Evolutionary conservation across 1,139 yeast genomes (phyloP), one percentile per base, ranked within the genome.

Genomic region (Debaryomyces psychrophilus): DNA sequence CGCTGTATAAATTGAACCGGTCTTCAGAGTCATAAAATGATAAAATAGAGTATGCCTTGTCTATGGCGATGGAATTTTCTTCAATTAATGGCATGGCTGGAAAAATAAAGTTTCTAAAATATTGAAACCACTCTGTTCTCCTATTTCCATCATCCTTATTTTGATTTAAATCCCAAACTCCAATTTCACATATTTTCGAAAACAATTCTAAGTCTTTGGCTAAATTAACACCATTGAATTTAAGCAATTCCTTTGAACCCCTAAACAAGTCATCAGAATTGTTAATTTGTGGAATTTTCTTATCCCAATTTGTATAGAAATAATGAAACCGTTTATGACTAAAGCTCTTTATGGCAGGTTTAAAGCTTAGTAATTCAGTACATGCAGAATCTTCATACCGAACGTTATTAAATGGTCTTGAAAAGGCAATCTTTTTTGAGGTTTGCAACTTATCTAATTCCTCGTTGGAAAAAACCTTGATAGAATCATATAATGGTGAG

Each of bases 1-100:
- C 98, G 37, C 96, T 95, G 62, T 93, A 95, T 22, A 93, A 67
- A 46, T 87, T 82, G 63, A 82, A 93, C 42, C 99, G 76, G 47
- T 77, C 79, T 49, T 85, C 87, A 31, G 81, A 62, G 1, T 89
- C 71, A 57, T 78, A 90, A 35, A 62, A 57, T 11, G 74, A 64
- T 50, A 93, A 62, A 1, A 90, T 59, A 5, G 70, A 64, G 59
- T 68, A 90, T 0, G 88, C 80, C 50, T 80, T 85, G 49, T 83
- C 81, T 8, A 85, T 76, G 0, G 82, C 78, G 8, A 84, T 74
- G 2, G 90, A 81, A 55, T 87, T 86, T 12, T 79, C 80, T 26
- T 73, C 79, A 2, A 85, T 62, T 11, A 83, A 65, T 0, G 93
- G 77, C 25, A 89, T 71, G 0, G 85, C 75, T 0, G 95, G 95